A percentile compares a stretch with the other conserved stretches of the same genome.
These are phyloP conservation scores for Apiotrichum veenhuisii DNA, from an alignment of 1,284 basidiomycete genomes.

Conservation along the genomic window DNA sequence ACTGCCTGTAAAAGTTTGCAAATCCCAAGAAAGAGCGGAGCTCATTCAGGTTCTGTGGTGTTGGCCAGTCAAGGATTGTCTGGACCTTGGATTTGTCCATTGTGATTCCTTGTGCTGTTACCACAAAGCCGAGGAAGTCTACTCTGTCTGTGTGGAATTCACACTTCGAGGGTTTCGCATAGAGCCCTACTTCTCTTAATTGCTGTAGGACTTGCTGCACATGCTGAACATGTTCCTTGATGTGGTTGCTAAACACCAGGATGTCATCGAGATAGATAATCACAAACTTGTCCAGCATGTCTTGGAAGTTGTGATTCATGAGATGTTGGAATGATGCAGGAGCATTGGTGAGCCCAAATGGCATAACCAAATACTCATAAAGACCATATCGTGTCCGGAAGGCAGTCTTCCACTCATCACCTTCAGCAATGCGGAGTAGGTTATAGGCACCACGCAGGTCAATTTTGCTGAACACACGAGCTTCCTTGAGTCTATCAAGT, in stretches of 20 bases:
- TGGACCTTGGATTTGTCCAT: conserved; percentile 50
- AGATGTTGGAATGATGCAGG: conserved; percentile 47
- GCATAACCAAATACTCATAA: conserved; percentile 50
- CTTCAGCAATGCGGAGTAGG: conserved; percentile 31
- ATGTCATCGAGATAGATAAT: conserved; percentile 48
- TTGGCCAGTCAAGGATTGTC: conserved; percentile 39
- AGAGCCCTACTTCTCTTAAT: conserved; percentile 45
- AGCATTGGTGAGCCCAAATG: conserved; percentile 51
- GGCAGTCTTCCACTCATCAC: conserved; percentile 48
- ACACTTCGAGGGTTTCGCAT: conserved; percentile 50
- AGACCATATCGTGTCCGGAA: conserved; percentile 44
- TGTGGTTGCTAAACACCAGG: too few species aligned
- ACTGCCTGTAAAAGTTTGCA: conserved; percentile 51
- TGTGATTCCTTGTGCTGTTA: neutral
- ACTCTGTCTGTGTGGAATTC: conserved; percentile 28
- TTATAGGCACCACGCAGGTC: conserved; percentile 41
- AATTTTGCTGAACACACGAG: conserved; percentile 37
- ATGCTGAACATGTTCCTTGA: conserved; percentile 41
- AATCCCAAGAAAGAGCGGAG: conserved; percentile 52
- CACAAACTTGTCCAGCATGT: conserved; percentile 31
- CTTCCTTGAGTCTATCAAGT: conserved; percentile 35
- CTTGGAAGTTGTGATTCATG: conserved; percentile 31
- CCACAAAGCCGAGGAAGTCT: conserved; percentile 52
- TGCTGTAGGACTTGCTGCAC: conserved; percentile 43
- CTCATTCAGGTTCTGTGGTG: conserved; percentile 41